Base-by-base conservation (phyloP, 139 green algal species). In the Picocystis salinarum region DNA sequence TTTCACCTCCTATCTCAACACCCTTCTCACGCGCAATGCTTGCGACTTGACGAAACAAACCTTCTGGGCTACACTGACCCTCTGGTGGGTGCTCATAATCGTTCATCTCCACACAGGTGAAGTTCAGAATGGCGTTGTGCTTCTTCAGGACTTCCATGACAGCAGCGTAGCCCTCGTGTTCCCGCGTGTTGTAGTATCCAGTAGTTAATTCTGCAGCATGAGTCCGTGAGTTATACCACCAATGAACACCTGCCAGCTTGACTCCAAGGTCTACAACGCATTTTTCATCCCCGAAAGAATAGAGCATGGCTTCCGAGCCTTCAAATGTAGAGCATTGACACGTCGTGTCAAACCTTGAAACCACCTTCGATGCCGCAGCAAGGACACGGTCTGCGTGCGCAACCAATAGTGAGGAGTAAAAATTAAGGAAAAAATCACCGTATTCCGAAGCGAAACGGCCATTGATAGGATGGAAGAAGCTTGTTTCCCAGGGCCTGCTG, bases 1-100 rank as follows among this genome's bases (percentile, higher is more conserved):
- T 60, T 28, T 60, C 52, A 17, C 52, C 55, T 6, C 34, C 45
- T 6, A 60, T 36, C 4, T 24, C 24, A 13, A 60, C 18, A 12
- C 31, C 31, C 4, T 9, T 18, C n/a, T n/a, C n/a, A n/a, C n/a
- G n/a, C n/a, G n/a, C n/a, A n/a, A n/a, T n/a, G n/a, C n/a, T n/a
- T n/a, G n/a, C n/a, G n/a, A n/a, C n/a, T n/a, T n/a, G n/a, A n/a
- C n/a, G n/a, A n/a, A n/a, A n/a, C n/a, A n/a, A n/a, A n/a, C 36
- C 36, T 20, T 44, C 20, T 10, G 36, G 36, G 36, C 36, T 44
- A 23, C 36, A 44, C 36, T 44, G 24, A 7, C 20, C 36, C 20
- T 44, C 25, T 20, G 24, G 20, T 7, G 36, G 36, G 20, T 44
- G 36, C 36, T 44, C 36, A 23, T 20, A 44, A 23, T 44, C 36